phyloP scores from a whole-genome alignment of 495 filamentous ascomycete species.

The Penicillium diatomitis region DNA sequence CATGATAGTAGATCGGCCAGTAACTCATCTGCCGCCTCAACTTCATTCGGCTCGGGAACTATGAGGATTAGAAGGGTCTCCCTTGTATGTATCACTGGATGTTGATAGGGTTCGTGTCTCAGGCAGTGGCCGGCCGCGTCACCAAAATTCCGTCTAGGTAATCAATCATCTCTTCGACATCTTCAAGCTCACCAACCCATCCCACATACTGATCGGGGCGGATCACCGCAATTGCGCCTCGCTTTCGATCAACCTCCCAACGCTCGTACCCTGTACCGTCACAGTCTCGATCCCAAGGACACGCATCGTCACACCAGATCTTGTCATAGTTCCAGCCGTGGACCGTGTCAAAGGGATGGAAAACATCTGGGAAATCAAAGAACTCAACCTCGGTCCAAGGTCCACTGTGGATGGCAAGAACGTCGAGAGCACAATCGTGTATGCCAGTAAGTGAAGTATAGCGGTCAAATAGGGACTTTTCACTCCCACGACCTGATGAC shows the following conservation, averaged over 20 bases:
- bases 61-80: neutral
- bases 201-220: conserved; percentile 59
- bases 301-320: conserved; percentile 54
- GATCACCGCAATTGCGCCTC: conserved; percentile 49
- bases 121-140: neutral
- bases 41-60: too few species aligned
- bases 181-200: conserved; percentile 48
- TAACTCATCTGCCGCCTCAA: too few species aligned
- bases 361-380: conserved; percentile 47
- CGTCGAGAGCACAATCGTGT: conserved; percentile 40
- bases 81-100: too few species aligned
- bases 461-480: conserved; percentile 16
- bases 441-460: conserved; percentile 26
- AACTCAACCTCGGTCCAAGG: conserved; percentile 42
- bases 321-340: conserved; percentile 54
- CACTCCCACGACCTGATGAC: conserved; percentile 6
- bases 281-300: conserved; percentile 46
- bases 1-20: too few species aligned
- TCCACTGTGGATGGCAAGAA: conserved; percentile 49
- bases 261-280: conserved; percentile 50
- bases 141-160: conserved; percentile 24
- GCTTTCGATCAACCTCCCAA: conserved; percentile 49
- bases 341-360: conserved; percentile 43
- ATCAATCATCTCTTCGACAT: conserved; percentile 30
- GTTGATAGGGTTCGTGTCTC: too few species aligned